Evolutionary conservation across 805 yeast species (phyloP).

Genomic region (Yarrowia sp.): DNA sequence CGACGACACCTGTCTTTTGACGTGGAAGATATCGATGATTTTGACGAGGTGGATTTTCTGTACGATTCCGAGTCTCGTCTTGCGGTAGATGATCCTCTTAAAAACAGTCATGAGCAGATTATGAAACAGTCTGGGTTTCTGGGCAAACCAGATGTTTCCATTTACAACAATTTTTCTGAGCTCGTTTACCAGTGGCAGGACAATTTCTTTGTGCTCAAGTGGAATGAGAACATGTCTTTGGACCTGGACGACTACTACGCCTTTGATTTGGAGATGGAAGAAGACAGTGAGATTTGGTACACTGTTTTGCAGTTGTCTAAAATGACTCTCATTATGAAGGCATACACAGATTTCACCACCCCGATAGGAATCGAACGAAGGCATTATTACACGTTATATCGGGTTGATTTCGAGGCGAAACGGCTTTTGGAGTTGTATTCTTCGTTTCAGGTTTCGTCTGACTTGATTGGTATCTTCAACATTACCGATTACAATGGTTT

Average conservation of each 20-base stretch:
- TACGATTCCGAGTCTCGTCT: background rate
- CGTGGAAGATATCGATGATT: background rate
- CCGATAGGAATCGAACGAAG: background rate
- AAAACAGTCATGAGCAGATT: background rate
- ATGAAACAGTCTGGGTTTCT: background rate
- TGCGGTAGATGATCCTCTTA: background rate
- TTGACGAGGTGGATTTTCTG: background rate
- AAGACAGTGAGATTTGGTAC: background rate
- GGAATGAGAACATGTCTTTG: background rate
- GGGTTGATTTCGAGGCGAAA: background rate
- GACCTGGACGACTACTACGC: background rate
- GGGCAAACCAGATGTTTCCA: background rate
- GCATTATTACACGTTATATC: background rate
- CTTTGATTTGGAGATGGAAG: background rate
- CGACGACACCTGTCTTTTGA: background rate
- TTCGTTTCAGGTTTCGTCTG: background rate
- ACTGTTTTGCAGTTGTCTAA: background rate
- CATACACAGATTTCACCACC: background rate
- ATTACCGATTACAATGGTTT: background rate
- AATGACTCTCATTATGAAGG: background rate
- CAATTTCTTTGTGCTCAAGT: background rate
- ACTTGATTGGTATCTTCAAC: background rate
- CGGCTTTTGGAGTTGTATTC: background rate
- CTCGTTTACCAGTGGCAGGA: background rate
- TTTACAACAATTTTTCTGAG: slow-evolving; percentile 2